These are phyloP conservation scores for Podila horticola DNA, from an alignment of 192 early-diverging fungal species.

Conservation along the genomic window DNA sequence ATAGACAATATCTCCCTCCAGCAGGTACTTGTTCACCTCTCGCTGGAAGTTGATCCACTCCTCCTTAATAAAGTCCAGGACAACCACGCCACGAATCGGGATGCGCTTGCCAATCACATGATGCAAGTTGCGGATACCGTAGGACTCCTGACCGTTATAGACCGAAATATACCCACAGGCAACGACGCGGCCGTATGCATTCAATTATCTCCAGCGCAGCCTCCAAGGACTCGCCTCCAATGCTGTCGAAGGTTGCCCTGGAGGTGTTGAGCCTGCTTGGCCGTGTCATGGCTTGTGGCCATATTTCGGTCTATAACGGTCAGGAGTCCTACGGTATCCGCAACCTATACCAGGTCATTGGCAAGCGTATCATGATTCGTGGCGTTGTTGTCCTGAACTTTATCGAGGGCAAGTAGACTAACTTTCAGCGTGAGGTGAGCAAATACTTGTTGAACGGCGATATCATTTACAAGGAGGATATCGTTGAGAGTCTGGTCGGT, in stretches of 20 bases:
- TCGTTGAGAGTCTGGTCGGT: constrained; percentile 72
- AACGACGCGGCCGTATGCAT: constrained; percentile 67
- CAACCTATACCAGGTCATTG: constrained; percentile 62
- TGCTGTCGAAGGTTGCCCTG: constrained; percentile 68
- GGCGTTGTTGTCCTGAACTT: constrained; percentile 65
- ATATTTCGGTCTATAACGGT: constrained; percentile 74
- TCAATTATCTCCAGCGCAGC: constrained; percentile 66
- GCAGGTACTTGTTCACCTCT: constrained; percentile 64
- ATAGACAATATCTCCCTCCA: constrained; percentile 68
- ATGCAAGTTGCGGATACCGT: constrained; percentile 64
- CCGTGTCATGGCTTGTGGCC: too few relatives aligned
- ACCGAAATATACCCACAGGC: constrained; percentile 75
- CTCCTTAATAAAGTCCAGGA: constrained; percentile 43
- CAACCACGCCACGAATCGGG: constrained; percentile 66
- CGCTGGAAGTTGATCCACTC: constrained; percentile 58
- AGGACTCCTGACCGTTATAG: constrained; percentile 63
- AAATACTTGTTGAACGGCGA: constrained; percentile 67
- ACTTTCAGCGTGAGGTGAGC: constrained; percentile 70
- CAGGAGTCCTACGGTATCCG: constrained; percentile 61
- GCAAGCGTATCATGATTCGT: constrained; percentile 61
- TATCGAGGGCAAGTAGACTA: constrained; percentile 48
- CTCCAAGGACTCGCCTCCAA: constrained; percentile 84
- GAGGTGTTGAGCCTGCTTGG: too few relatives aligned
- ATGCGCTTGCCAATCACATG: constrained; percentile 61
- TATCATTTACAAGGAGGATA: constrained; percentile 65